Base-by-base conservation (phyloP, 108 stramenopile species). In the Asterionellopsis glacialis region DNA sequence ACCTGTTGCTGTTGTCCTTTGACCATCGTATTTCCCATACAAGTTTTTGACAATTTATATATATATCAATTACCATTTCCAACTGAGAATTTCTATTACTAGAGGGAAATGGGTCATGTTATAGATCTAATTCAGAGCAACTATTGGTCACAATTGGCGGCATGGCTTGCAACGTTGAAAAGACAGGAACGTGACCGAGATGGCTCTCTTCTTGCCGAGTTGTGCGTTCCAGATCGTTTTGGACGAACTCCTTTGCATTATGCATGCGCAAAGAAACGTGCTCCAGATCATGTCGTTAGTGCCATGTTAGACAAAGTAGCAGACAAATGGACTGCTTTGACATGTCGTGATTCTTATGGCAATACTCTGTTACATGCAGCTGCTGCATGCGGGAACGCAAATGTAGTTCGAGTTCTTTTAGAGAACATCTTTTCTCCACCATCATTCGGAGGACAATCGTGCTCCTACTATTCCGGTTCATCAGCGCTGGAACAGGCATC, bases 221-320 rank as follows among this genome's bases (percentile, higher is more conserved):
- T 48, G 2, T 16, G 16, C 9, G 19, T 16, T 48, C 21, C 47
- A 4, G 47, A 48, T 48, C 47, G 47, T 7, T 21, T 48, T 48
- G 47, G 47, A 48, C 2, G 47, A 48, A 48, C 47, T 48, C 47
- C 47, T 48, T 9, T 48, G 16, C 47, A 48, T 48, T 48, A 48
- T 48, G 19, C 21, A 5, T 48, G 47, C 9, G 47, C 47, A 16
- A 48, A 48, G 47, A 48, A 48, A 21, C 47, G 47, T 19, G 47
- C 47, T 19, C 47, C 47, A 48, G 47, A 16, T 21, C 16, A 21
- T 16, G 21, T 48, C 9, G 47, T 48, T 5, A 19, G 5, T 5
- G 21, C 21, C 47, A 48, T 48, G 47, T 21, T 48, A 16, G 21
- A 2, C 5, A 48, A 19, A 9, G 47, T 48, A 4, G 47, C 47